Base-by-base conservation (phyloP, 2,329 filamentous ascomycete species). In the Fusarium lyarnte region DNA sequence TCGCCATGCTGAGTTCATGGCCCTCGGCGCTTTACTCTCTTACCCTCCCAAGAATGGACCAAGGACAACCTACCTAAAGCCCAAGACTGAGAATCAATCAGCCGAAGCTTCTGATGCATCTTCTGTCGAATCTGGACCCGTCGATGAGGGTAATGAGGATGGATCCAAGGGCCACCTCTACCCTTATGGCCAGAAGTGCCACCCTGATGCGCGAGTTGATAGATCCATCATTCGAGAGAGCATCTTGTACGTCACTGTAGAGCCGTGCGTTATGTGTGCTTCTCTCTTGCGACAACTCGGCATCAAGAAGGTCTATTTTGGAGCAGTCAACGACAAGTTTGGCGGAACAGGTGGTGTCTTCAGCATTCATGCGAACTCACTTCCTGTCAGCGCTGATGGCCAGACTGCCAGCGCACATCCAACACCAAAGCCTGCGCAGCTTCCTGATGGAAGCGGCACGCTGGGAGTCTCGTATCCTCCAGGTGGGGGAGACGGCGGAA, bases 221-320 rank as follows among this genome's bases (percentile, higher is more conserved):
- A 87, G 89, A 38, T 87, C 87, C 17, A 89, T 95, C 70, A 86
- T 98, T 74, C 86, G 85, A 42, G 89, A 95, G 72, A 88, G 87
- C 75, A 92, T 91, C 14, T 89, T 99, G 57, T 99, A 99, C 82
- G 96, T 99, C 53, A 99, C 96, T 0, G 95, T 99, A 59, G 97
- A 99, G 83, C 96, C 96, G 8, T 99, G 96, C 81, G 94, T 99
- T 84, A 99, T 99, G 96, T 99, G 96, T 80, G 96, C 96, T 17
- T 97, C 94, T 11, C 90, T 97, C 58, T 87, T 99, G 55, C 90
- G 94, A 57, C 97, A 99, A 82, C 92, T 97, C 73, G 89, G 91
- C 19, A 94, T 99, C 81, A 90, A 92, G 70, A 92, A 92, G 74
- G 96, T 99, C 36, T 98, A 95, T 82, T 99, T 96, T 81, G 97